A percentile compares a stretch with the other conserved stretches of the same genome.
phyloP scores from a whole-genome alignment of 306 rosid genomes.

The Notholithocarpus densiflorus region DNA sequence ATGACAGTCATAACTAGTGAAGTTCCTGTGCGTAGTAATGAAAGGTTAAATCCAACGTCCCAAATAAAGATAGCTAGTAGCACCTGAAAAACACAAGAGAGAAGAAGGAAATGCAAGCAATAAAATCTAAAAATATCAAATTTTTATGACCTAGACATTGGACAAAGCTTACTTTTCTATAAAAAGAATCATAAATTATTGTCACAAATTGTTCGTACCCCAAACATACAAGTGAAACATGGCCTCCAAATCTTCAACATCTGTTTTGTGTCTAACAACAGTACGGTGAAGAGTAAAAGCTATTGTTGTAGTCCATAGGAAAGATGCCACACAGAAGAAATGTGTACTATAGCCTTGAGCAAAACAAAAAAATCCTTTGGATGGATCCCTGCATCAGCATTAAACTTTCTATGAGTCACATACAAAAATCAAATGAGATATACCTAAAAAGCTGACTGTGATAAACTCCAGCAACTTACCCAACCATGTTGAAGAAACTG shows the following conservation, averaged over 20 bases:
- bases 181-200: background rate
- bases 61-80: constrained; percentile 8
- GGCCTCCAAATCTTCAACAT: constrained; percentile 95
- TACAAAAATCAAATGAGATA: constrained; percentile 21
- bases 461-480: constrained; percentile 49
- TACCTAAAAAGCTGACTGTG: constrained; percentile 4
- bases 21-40: constrained; percentile 52
- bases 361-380: constrained; percentile 81
- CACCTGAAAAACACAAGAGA: background rate
- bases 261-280: constrained; percentile 90
- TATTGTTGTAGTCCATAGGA: constrained; percentile 96
- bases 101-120: background rate
- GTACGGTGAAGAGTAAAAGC: constrained; percentile 98
- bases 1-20: constrained; percentile 85
- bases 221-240: constrained; percentile 97
- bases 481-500: constrained; percentile 96
- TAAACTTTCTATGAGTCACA: constrained; percentile 21
- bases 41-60: constrained; percentile 22
- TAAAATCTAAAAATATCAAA: constrained; percentile 5
- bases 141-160: constrained; percentile 6
- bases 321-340: constrained; percentile 97
- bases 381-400: constrained; percentile 74
- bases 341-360: constrained; percentile 88
- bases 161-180: constrained; percentile 14
- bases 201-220: constrained; percentile 56